A percentile compares a stretch with the other conserved stretches of the same genome.
Evolutionary conservation across 176 grass and related monocot species (phyloP).

Genomic region (Hsuehochloa calcarea): DNA sequence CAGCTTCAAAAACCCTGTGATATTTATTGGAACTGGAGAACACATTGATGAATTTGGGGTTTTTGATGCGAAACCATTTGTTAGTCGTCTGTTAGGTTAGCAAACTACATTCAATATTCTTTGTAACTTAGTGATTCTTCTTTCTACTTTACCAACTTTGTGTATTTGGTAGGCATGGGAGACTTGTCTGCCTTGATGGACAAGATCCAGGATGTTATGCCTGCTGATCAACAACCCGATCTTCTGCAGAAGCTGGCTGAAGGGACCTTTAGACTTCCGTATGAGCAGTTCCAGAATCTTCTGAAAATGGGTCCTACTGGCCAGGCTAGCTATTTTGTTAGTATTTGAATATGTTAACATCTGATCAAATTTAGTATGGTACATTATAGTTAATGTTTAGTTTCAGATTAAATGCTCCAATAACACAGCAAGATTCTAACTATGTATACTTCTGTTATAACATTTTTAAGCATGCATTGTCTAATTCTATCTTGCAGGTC

Average conservation of each 20-base stretch:
- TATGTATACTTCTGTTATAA: not conserved
- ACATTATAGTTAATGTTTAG: not conserved
- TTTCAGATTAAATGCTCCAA: conserved; percentile 12
- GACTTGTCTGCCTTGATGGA: conserved; percentile 78
- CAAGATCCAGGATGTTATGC: conserved; percentile 75
- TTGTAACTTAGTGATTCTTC: not conserved
- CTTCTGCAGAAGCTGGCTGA: conserved; percentile 57
- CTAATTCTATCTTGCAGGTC: conserved; percentile 11
- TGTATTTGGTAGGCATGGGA: conserved; percentile 60
- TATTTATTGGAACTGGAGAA: conserved; percentile 96
- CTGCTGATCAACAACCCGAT: conserved; percentile 59
- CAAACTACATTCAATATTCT: conserved; percentile 12
- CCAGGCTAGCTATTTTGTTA: conserved; percentile 46
- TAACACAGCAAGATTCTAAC: not conserved
- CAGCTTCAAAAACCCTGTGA: conserved; percentile 82
- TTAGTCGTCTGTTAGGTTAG: conserved; percentile 83
- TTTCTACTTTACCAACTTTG: conserved; percentile 21
- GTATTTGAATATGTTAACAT: not conserved
- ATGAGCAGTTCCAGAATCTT: conserved; percentile 73
- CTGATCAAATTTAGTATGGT: not conserved
- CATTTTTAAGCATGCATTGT: not conserved
- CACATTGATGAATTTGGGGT: conserved; percentile 86
- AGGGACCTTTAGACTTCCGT: conserved; percentile 73
- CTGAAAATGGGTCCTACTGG: conserved; percentile 84
- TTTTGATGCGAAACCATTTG: conserved; percentile 91